A percentile compares a stretch with the other conserved stretches of the same genome.
phyloP scores from a whole-genome alignment of 768 basidiomycete genomes.

The Boletus vermiculosoides region DNA sequence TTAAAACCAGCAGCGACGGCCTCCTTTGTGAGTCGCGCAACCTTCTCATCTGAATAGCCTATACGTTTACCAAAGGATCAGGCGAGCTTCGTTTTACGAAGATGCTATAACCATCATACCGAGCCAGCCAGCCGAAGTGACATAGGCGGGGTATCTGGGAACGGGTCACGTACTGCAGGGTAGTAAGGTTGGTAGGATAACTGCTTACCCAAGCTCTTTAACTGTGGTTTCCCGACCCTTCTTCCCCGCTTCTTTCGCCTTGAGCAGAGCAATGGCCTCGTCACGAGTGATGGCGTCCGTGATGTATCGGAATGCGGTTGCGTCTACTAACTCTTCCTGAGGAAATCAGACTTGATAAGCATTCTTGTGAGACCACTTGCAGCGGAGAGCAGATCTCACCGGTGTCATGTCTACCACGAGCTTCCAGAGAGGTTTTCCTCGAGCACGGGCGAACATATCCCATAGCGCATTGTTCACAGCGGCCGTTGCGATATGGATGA shows the following conservation, averaged over 20 bases:
- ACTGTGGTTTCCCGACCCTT: constrained; percentile 76
- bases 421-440: constrained; percentile 91
- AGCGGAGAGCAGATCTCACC: constrained; percentile 32
- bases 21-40: constrained; percentile 81
- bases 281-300: constrained; percentile 90
- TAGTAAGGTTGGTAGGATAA: neutral
- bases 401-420: constrained; percentile 89
- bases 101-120: constrained; percentile 41
- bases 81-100: neutral
- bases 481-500: constrained; percentile 86
- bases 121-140: constrained; percentile 92
- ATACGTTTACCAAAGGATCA: constrained; percentile 6
- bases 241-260: constrained; percentile 73
- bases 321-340: constrained; percentile 75
- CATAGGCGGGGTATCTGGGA: constrained; percentile 85
- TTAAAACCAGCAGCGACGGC: constrained; percentile 88
- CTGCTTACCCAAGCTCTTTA: constrained; percentile 56
- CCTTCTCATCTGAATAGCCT: constrained; percentile 93
- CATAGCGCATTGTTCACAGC: constrained; percentile 92
- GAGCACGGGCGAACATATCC: constrained; percentile 85
- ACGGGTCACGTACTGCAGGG: neutral
- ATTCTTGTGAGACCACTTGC: neutral
- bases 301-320: constrained; percentile 85
- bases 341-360: neutral
- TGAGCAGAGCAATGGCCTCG: constrained; percentile 83